Conservation (phyloP, 805 yeast genomes). For the Lipomyces kockii region DNA sequence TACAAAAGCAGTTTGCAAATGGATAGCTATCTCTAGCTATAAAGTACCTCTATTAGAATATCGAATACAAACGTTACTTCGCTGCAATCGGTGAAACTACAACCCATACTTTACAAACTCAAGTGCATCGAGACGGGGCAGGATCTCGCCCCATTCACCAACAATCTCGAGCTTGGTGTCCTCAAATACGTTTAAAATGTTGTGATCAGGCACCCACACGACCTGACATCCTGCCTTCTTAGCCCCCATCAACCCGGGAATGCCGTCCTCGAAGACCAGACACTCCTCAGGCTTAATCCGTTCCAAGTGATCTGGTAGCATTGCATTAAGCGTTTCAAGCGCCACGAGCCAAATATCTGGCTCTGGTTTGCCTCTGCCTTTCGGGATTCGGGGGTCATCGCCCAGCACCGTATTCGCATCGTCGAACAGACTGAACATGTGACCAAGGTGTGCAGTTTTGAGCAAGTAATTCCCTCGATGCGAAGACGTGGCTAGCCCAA, state of each 20-base stretch:
- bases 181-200: conserved; percentile 62
- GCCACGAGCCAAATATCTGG: conserved; percentile 94
- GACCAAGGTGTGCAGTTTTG: conserved; percentile 71
- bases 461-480: conserved; percentile 60
- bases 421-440: conserved; percentile 67
- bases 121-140: conserved; percentile 58
- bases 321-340: conserved; percentile 67
- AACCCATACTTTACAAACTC: conserved; percentile 44
- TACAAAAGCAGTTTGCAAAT: too few relatives aligned
- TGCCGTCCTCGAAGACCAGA: conserved; percentile 91
- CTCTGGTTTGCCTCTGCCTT: conserved; percentile 88
- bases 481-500: conserved; percentile 92
- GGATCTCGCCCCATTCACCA: conserved; percentile 62
- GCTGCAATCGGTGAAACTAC: background rate
- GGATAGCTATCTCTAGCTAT: background rate
- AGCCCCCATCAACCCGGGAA: conserved; percentile 89
- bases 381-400: conserved; percentile 81
- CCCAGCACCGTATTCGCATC: conserved; percentile 75
- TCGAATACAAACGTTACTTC: background rate
- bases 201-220: conserved; percentile 91
- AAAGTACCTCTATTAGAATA: background rate
- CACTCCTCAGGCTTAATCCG: conserved; percentile 75
- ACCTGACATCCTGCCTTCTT: conserved; percentile 80
- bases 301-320: conserved; percentile 48
- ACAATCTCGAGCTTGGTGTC: conserved; percentile 55